These are phyloP conservation scores for Tausonia pullulans DNA, from an alignment of 1,284 basidiomycete genomes.

Conservation along the genomic window DNA sequence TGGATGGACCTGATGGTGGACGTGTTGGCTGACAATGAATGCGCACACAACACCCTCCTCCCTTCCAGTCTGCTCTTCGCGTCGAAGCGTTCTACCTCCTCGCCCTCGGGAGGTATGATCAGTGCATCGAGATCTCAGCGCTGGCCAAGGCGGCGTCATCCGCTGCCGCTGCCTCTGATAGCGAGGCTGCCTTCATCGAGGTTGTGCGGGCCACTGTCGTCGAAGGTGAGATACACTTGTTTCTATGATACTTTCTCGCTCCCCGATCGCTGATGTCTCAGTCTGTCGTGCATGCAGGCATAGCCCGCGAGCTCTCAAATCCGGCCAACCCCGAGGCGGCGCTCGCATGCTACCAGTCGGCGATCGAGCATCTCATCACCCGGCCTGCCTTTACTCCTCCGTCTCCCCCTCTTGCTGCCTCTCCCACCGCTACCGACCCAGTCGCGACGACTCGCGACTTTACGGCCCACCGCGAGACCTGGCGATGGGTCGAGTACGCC, in stretches of 20 bases:
- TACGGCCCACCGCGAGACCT: constrained; percentile 29
- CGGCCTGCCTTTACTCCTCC: neutral
- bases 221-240: constrained; percentile 27
- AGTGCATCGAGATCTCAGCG: constrained; percentile 46
- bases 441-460: constrained; percentile 17
- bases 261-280: too few relatives aligned
- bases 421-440: neutral
- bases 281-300: constrained; percentile 17
- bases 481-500: constrained; percentile 29
- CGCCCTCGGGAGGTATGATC: constrained; percentile 52
- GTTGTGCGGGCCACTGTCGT: constrained; percentile 34
- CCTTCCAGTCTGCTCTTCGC: constrained; percentile 36
- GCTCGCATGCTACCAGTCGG: constrained; percentile 14
- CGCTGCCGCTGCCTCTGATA: neutral
- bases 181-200: constrained; percentile 31
- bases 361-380: constrained; percentile 5
- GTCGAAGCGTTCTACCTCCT: constrained; percentile 64
- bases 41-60: too few relatives aligned
- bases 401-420: neutral
- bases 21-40: too few relatives aligned
- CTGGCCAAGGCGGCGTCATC: constrained; percentile 35
- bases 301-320: constrained; percentile 23
- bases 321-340: constrained; percentile 22
- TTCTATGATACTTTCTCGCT: neutral
- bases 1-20: too few relatives aligned